These are phyloP conservation scores for Saitozyma sp. DNA, from an alignment of 768 basidiomycete genomes.

Conservation along the genomic window DNA sequence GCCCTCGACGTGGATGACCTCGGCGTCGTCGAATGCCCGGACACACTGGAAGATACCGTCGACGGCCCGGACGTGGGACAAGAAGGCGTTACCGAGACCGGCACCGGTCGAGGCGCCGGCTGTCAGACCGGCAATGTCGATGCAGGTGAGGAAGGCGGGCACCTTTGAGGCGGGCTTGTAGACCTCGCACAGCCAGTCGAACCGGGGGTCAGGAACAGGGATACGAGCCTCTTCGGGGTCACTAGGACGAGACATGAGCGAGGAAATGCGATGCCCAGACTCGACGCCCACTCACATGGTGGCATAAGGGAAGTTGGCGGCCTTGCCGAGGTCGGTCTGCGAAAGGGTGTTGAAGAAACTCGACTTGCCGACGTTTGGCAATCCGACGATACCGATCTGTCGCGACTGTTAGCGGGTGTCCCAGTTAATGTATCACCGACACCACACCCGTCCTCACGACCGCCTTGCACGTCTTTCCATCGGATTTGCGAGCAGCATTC, in stretches of 20 bases:
- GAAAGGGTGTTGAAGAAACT: constrained; percentile 99
- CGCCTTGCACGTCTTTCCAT: too few species aligned
- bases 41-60: constrained; percentile 99
- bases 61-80: constrained; percentile 95
- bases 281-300: constrained; percentile 40
- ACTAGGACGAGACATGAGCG: constrained; percentile 62
- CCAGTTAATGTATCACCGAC: too few species aligned
- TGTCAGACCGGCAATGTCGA: constrained; percentile 97
- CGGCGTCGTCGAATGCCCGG: constrained; percentile 97
- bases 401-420: neutral
- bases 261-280: neutral
- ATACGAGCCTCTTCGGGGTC: constrained; percentile 90
- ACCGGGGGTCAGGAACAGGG: constrained; percentile 88
- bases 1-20: constrained; percentile 98
- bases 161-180: constrained; percentile 88
- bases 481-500: too few species aligned
- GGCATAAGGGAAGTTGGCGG: constrained; percentile 92
- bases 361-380: constrained; percentile 97
- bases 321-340: constrained; percentile 76
- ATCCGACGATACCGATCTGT: constrained; percentile 93
- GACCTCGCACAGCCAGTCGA: constrained; percentile 86
- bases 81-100: constrained; percentile 94
- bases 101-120: constrained; percentile 98
- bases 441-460: too few species aligned
- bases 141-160: constrained; percentile 93